Percentiles rank a stretch among this genome's conserved stretches.
Conservation (phyloP, 768 basidiomycete genomes). For the Collybia sp. region DNA sequence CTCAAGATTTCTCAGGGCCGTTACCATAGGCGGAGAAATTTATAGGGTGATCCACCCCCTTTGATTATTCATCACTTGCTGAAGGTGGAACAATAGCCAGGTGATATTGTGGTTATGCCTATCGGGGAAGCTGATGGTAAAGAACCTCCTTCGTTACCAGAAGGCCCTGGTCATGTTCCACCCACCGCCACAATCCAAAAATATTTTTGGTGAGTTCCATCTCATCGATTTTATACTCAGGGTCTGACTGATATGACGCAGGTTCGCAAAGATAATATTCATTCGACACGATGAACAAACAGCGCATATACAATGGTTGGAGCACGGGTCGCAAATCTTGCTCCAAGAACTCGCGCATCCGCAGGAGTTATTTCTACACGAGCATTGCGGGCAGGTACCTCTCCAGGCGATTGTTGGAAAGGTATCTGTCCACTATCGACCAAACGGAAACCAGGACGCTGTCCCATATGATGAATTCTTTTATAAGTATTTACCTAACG, state of each 20-base stretch:
- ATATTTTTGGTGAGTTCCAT: slow-evolving; percentile 55
- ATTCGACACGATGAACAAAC: slow-evolving; percentile 36
- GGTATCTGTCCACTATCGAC: slow-evolving; percentile 34
- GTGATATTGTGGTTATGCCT: slow-evolving; percentile 57
- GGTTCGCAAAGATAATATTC: slow-evolving; percentile 66
- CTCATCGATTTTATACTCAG: neutral
- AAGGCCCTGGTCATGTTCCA: slow-evolving; percentile 26
- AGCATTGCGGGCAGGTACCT: slow-evolving; percentile 43
- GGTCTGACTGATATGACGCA: slow-evolving; percentile 16
- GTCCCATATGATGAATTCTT: slow-evolving; percentile 41
- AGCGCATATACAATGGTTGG: slow-evolving; percentile 72
- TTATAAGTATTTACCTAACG: slow-evolving; percentile 41
- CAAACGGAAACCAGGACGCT: slow-evolving; percentile 10
- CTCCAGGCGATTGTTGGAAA: slow-evolving; percentile 42
- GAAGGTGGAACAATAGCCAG: slow-evolving; percentile 35
- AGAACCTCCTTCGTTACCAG: slow-evolving; percentile 26
- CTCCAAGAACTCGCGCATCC: slow-evolving; percentile 55
- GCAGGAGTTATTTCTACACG: slow-evolving; percentile 61
- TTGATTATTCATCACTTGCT: slow-evolving; percentile 1
- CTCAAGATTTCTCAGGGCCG: slow-evolving; percentile 30
- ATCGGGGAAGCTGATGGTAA: slow-evolving; percentile 25
- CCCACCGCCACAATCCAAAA: slow-evolving; percentile 38
- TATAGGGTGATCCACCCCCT: slow-evolving; percentile 31
- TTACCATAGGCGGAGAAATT: slow-evolving; percentile 35
- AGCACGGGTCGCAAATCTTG: slow-evolving; percentile 62